Evolutionary conservation across 2,329 filamentous ascomycete species (phyloP).

Genomic region (Madurella mycetomatis): DNA sequence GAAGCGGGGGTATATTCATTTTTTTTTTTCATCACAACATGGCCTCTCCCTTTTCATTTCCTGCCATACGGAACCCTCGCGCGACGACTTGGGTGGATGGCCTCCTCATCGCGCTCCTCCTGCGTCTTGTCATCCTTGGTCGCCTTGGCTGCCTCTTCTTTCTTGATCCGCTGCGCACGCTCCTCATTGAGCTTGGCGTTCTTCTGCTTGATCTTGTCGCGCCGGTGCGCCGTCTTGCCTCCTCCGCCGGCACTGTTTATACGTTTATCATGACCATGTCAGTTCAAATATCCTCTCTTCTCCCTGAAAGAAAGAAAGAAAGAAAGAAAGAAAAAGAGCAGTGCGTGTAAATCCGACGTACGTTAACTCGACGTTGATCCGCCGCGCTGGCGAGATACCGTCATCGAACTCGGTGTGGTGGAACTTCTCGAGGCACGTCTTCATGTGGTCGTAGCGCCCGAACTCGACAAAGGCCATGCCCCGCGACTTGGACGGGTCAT

Average conservation of each 20-base stretch:
- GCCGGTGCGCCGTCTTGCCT: conserved; percentile 67
- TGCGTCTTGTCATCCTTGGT: conserved; percentile 23
- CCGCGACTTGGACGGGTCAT: conserved; percentile 41
- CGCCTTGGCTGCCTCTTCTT: conserved; percentile 38
- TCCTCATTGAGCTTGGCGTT: conserved; percentile 78
- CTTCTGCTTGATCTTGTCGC: conserved; percentile 76
- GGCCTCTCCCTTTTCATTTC: neutral
- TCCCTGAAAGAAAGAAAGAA: neutral
- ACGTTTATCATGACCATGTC: neutral
- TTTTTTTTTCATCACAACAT: neutral
- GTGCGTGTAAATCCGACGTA: too few species aligned
- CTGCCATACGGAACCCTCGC: conserved; percentile 27
- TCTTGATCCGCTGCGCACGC: conserved; percentile 44
- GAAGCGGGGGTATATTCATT: neutral
- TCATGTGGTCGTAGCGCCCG: conserved; percentile 79
- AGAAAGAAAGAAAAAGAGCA: conserved; percentile 5
- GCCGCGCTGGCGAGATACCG: conserved; percentile 53
- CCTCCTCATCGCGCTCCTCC: conserved; percentile 28
- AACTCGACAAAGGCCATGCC: conserved; percentile 88
- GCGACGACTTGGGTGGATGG: conserved; percentile 51
- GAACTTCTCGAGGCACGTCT: conserved; percentile 85
- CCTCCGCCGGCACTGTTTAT: conserved; percentile 71
- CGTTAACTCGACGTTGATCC: conserved; percentile 92
- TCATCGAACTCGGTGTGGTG: conserved; percentile 76
- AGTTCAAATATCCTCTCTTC: neutral